A percentile compares a stretch with the other conserved stretches of the same genome.
These are phyloP conservation scores for Haplosporangium gracile DNA, from an alignment of 192 early-diverging fungal genomes.

Conservation along the genomic window DNA sequence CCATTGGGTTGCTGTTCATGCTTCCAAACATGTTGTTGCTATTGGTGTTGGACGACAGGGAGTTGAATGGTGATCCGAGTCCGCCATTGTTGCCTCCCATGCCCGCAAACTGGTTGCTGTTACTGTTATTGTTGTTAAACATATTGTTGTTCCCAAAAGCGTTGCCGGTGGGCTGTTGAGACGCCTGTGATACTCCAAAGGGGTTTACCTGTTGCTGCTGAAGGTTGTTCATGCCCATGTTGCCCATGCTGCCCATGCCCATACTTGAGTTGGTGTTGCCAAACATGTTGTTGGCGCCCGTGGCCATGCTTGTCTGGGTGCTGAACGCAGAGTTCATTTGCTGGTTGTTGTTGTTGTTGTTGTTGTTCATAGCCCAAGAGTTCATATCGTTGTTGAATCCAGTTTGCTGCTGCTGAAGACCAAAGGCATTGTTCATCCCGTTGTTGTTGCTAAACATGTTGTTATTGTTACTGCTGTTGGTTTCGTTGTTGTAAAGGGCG, in stretches of 20 bases:
- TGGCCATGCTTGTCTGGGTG: slow-evolving; percentile 30
- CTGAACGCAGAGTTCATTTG: slow-evolving; percentile 38
- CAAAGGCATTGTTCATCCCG: slow-evolving; percentile 35
- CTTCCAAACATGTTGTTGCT: slow-evolving; percentile 16
- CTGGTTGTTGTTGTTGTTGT: slow-evolving; percentile 30
- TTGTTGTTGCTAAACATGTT: slow-evolving; percentile 26
- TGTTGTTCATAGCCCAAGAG: slow-evolving; percentile 34
- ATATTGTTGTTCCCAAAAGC: slow-evolving; percentile 18
- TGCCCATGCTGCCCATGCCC: slow-evolving; percentile 13
- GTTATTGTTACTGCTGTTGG: slow-evolving; percentile 17
- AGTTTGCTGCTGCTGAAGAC: slow-evolving; percentile 26
- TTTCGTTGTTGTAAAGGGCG: slow-evolving; percentile 29
- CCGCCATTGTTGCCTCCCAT: slow-evolving; percentile 5
- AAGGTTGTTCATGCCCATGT: slow-evolving; percentile 10
- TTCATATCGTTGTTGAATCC: slow-evolving; percentile 37
- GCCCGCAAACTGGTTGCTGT: slow-evolving; percentile 33
- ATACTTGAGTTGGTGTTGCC: slow-evolving; percentile 13
- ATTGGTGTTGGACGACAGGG: slow-evolving; percentile 2
- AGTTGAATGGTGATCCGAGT: slow-evolving; percentile 22
- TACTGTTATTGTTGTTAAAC: slow-evolving; percentile 17
- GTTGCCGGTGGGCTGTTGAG: background rate
- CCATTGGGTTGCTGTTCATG: slow-evolving; percentile 15
- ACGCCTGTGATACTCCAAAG: slow-evolving; percentile 20
- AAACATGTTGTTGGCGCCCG: slow-evolving; percentile 38
- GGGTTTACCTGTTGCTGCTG: slow-evolving; percentile 14